Conservation (phyloP, 106 monocot genomes). For the Dactylorhiza incarnata region DNA sequence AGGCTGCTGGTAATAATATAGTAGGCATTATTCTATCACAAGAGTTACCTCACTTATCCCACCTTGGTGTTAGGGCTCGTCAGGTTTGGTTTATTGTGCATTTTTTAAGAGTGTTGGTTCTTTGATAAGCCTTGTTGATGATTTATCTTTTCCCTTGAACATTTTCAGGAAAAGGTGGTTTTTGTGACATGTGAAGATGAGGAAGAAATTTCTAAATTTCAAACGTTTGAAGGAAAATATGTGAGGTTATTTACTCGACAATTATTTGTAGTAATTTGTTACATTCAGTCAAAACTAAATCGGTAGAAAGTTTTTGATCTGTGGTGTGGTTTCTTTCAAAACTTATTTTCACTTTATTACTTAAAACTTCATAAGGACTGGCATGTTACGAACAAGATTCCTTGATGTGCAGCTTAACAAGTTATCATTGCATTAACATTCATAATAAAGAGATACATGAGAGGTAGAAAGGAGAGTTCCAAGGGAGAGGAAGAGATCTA, state of each 20-base stretch:
- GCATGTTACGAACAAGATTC: no score
- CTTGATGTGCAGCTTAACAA: no score
- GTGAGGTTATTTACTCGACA: conserved; percentile 44
- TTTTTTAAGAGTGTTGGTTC: background rate
- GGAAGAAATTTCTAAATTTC: conserved; percentile 45
- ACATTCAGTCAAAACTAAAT: background rate
- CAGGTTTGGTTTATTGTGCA: conserved; percentile 45
- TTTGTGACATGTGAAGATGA: conserved; percentile 95
- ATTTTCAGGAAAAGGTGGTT: conserved; percentile 68
- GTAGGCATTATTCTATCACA: conserved; percentile 71
- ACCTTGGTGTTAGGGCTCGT: conserved; percentile 95
- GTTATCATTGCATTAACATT: no score
- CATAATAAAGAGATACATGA: no score
- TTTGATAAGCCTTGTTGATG: background rate
- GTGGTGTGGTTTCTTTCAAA: background rate
- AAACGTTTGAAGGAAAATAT: conserved; percentile 56
- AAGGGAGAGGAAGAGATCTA: no score
- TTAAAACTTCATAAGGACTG: background rate
- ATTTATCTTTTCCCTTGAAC: background rate
- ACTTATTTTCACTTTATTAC: background rate
- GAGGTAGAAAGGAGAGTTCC: no score
- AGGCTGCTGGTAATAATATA: conserved; percentile 80
- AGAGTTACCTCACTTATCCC: conserved; percentile 93
- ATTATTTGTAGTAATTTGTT: background rate
- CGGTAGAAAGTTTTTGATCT: background rate